These are phyloP conservation scores for Erysiphe pulchra DNA, from an alignment of 2,329 filamentous ascomycete genomes.

Conservation along the genomic window DNA sequence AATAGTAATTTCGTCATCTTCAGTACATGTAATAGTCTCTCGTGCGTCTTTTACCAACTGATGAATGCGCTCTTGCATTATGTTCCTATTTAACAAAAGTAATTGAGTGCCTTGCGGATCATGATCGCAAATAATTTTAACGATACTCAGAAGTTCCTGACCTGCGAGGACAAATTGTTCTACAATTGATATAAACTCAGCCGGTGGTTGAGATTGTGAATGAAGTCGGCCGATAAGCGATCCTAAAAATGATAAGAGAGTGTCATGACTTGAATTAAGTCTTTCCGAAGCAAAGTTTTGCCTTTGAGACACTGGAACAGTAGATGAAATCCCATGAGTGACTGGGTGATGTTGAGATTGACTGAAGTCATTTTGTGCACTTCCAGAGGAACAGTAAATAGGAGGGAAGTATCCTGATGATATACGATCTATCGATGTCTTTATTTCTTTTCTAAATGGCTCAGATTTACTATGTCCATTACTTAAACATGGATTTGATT, in stretches of 20 bases:
- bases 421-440: constrained; percentile 11
- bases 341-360: constrained; percentile 11
- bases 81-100: constrained; percentile 41
- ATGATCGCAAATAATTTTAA: constrained; percentile 61
- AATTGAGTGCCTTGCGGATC: constrained; percentile 40
- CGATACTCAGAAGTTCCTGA: constrained; percentile 48
- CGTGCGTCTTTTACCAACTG: constrained; percentile 60
- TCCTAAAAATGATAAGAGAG: constrained; percentile 69
- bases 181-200: constrained; percentile 59
- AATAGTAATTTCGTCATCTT: constrained; percentile 44
- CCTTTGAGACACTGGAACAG: constrained; percentile 33
- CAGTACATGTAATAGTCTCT: constrained; percentile 46
- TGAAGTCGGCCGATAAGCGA: constrained; percentile 81
- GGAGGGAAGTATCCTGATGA: constrained; percentile 5
- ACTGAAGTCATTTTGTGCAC: constrained; percentile 5
- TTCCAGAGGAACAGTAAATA: constrained; percentile 9
- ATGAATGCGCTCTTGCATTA: constrained; percentile 57
- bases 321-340: constrained; percentile 53
- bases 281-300: constrained; percentile 63
- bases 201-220: constrained; percentile 71
- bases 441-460: constrained; percentile 10
- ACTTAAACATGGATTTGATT: constrained; percentile 11
- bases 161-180: constrained; percentile 66
- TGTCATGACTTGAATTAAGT: constrained; percentile 57
- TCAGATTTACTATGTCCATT: constrained; percentile 9